A percentile compares a stretch with the other conserved stretches of the same genome.
Conservation (phyloP, 2,329 filamentous ascomycete species). For the Rutstroemia sp. region DNA sequence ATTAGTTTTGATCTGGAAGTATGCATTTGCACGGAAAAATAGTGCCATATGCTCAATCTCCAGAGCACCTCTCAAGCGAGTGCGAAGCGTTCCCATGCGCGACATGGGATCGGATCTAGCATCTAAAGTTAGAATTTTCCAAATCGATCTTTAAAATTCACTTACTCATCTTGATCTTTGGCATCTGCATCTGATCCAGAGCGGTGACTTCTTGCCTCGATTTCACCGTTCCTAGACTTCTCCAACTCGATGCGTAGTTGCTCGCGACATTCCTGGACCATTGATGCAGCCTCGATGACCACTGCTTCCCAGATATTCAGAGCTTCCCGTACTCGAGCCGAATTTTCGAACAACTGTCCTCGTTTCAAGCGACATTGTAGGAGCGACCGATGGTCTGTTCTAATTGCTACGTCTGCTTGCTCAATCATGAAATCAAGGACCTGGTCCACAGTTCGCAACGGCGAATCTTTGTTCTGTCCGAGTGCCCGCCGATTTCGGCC, state of each 20-base stretch:
- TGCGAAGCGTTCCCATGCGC: conserved; percentile 51
- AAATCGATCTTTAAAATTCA: neutral
- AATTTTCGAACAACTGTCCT: conserved; percentile 75
- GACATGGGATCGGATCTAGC: conserved; percentile 11
- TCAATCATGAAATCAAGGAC: conserved; percentile 91
- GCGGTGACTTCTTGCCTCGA: neutral
- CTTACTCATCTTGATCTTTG: conserved; percentile 27
- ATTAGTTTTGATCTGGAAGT: conserved; percentile 76
- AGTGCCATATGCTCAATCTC: conserved; percentile 75
- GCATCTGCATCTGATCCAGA: neutral
- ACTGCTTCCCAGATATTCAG: conserved; percentile 61
- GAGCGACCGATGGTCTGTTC: conserved; percentile 60
- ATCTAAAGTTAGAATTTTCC: neutral
- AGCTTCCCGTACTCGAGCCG: conserved; percentile 58
- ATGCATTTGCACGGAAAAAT: conserved; percentile 80
- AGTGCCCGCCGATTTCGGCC: conserved; percentile 52
- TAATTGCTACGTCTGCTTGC: conserved; percentile 62
- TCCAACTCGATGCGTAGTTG: conserved; percentile 46
- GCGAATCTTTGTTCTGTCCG: conserved; percentile 54
- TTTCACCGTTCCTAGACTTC: neutral
- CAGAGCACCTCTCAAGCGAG: conserved; percentile 62
- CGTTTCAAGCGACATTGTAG: conserved; percentile 57
- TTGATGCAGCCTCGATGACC: conserved; percentile 37
- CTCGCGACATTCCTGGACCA: conserved; percentile 57
- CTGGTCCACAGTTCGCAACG: conserved; percentile 74